Conservation (phyloP, 768 basidiomycete genomes). For the Lyophyllum shimeji region DNA sequence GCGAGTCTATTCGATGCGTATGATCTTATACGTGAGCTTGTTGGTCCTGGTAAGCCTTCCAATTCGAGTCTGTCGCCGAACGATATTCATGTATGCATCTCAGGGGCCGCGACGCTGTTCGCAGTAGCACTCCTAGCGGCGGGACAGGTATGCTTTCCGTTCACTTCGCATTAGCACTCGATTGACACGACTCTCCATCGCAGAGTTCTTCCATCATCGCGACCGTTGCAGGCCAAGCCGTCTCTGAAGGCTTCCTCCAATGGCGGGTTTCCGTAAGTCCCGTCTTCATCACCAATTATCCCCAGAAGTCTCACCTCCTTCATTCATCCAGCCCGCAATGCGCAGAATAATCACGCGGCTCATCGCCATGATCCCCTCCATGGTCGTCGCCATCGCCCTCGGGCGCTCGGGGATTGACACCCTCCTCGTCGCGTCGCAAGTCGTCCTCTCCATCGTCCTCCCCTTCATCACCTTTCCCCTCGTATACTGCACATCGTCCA, state of each 20-base stretch:
- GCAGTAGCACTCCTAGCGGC: slow-evolving; percentile 82
- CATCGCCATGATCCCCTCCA: slow-evolving; percentile 80
- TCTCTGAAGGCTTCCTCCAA: slow-evolving; percentile 86
- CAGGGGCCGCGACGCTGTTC: slow-evolving; percentile 83
- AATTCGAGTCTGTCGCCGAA: not conserved
- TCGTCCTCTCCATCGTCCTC: slow-evolving; percentile 77
- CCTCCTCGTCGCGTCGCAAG: slow-evolving; percentile 86
- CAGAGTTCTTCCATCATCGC: slow-evolving; percentile 85
- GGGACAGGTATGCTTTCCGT: slow-evolving; percentile 56
- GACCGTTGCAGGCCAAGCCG: slow-evolving; percentile 87
- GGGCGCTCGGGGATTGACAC: slow-evolving; percentile 71
- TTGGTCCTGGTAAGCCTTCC: slow-evolving; percentile 61
- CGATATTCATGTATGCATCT: not conserved
- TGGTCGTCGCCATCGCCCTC: slow-evolving; percentile 71
- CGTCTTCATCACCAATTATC: slow-evolving; percentile 4
- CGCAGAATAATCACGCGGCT: slow-evolving; percentile 83
- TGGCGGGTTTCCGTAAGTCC: slow-evolving; percentile 77
- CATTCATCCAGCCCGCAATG: slow-evolving; percentile 54
- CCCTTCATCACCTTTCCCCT: slow-evolving; percentile 87
- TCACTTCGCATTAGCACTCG: not conserved
- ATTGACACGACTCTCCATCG: not conserved
- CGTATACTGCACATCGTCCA: slow-evolving; percentile 72
- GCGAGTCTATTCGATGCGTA: slow-evolving; percentile 87
- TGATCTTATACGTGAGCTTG: slow-evolving; percentile 59
- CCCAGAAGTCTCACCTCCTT: not conserved